Evolutionary conservation across 2,329 filamentous ascomycete species (phyloP), one percentile per base, ranked within the genome.

Genomic region (Colletotrichum sublineola): DNA sequence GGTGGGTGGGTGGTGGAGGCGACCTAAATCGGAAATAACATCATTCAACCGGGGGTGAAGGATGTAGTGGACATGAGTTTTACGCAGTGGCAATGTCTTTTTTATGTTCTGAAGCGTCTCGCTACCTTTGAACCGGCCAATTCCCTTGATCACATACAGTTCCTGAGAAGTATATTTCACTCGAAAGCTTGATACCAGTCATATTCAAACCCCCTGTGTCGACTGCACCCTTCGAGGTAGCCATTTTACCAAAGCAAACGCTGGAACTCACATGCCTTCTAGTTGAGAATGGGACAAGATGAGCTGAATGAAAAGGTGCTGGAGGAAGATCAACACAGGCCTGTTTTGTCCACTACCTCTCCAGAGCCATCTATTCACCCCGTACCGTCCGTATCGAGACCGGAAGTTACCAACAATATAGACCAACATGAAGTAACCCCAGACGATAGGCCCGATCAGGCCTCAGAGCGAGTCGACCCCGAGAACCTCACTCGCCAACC

Each of bases 401-500:
- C 60, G 18, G 53, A 65, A 12, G 38, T 29, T 18, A 14, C 20
- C 50, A 55, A 20, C n/a, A 58, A 60, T 12, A 53, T 70, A 29
- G 31, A 20, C 11, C 53, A 73, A 44, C 36, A 70, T 61, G 66
- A 70, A 24, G 15, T 24, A 24, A 20, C 57, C 11, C 42, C 50
- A 3, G 18, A n/a, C 31, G 56, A 66, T 40, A 55, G 24, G 5
- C 36, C 56, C 18, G 14, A 42, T 6, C 6, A 29, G 20, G 40
- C 15, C 29, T 9, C 40, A 24, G 64, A 46, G 9, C 33, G 50
- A 61, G 0, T 31, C 20, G 77, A 79, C 56, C 67, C 79, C 31
- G 79, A 80, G 61, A 77, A 75, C 6, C 75, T 81, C 12, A 77
- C 78, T 1, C 77, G 79, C 5, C 78, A 80, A 42, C 79, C 80